Conservation (phyloP, 345 rosid species). For the Eucalyptus urophylla region DNA sequence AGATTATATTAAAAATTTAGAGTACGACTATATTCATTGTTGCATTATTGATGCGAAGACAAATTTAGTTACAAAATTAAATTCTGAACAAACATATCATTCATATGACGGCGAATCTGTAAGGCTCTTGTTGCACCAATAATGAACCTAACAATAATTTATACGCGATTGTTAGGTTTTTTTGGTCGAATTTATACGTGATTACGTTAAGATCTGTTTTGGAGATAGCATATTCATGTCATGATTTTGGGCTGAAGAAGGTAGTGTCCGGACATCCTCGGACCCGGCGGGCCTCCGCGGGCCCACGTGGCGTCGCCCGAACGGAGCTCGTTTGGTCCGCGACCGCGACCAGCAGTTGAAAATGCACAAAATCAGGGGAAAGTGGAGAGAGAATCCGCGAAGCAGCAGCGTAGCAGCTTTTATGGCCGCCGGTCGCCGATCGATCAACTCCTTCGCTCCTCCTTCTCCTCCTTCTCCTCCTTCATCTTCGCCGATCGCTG, state of each 20-base stretch:
- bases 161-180: no score
- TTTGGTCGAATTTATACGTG: not conserved
- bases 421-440: not conserved
- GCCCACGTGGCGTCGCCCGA: not conserved
- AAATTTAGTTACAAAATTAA: not conserved
- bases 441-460: not conserved
- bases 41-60: fast-evolving
- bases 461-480: not conserved
- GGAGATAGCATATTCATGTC: not conserved
- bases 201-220: not conserved
- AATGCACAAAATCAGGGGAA: not conserved
- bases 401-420: not conserved
- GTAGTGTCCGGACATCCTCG: not conserved
- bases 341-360: not conserved
- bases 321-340: not conserved
- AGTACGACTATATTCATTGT: fast-evolving
- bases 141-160: not conserved
- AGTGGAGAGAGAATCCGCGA: not conserved
- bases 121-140: not conserved
- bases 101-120: fast-evolving
- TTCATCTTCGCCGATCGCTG: not conserved
- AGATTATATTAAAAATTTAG: not conserved
- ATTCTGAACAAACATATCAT: not conserved
- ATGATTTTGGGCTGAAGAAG: not conserved
- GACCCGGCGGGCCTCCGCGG: not conserved